These are phyloP conservation scores for Coniochaeta prunicola DNA, from an alignment of 2,329 filamentous ascomycete species.

Conservation along the genomic window DNA sequence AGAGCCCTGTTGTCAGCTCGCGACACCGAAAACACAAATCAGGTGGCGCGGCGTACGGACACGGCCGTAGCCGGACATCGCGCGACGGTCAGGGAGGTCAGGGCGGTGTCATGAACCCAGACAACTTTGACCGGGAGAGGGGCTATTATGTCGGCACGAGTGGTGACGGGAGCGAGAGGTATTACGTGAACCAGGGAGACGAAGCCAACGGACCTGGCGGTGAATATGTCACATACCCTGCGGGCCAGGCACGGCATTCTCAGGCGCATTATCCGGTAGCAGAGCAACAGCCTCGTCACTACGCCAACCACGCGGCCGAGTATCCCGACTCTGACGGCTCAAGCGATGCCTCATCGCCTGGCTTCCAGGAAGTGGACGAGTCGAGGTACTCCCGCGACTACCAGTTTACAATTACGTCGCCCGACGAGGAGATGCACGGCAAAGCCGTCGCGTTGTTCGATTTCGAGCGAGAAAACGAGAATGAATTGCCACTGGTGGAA, in stretches of 20 bases:
- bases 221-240: slow-evolving; percentile 73
- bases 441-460: slow-evolving; percentile 94
- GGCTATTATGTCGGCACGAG: slow-evolving; percentile 62
- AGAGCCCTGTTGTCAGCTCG: slow-evolving; percentile 81
- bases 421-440: slow-evolving; percentile 96
- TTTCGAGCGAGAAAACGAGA: slow-evolving; percentile 92
- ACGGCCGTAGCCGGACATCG: slow-evolving; percentile 38
- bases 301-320: slow-evolving; percentile 38
- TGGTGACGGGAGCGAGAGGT: slow-evolving; percentile 65
- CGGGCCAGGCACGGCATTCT: slow-evolving; percentile 54
- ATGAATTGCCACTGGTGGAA: slow-evolving; percentile 85
- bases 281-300: slow-evolving; percentile 33
- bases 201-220: slow-evolving; percentile 72
- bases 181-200: slow-evolving; percentile 62
- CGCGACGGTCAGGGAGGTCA: slow-evolving; percentile 27
- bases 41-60: slow-evolving; percentile 33
- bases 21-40: slow-evolving; percentile 80
- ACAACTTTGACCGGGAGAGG: slow-evolving; percentile 51
- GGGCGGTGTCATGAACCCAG: slow-evolving; percentile 35
- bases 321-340: slow-evolving; percentile 53
- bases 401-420: slow-evolving; percentile 89
- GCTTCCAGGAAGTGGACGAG: slow-evolving; percentile 55
- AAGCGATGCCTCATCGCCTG: slow-evolving; percentile 51
- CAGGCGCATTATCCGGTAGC: slow-evolving; percentile 37
- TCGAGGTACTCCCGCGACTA: slow-evolving; percentile 86